A percentile compares a stretch with the other conserved stretches of the same genome.
phyloP scores from a whole-genome alignment of 2,329 filamentous ascomycete species.

The Colletotrichum tabaci region DNA sequence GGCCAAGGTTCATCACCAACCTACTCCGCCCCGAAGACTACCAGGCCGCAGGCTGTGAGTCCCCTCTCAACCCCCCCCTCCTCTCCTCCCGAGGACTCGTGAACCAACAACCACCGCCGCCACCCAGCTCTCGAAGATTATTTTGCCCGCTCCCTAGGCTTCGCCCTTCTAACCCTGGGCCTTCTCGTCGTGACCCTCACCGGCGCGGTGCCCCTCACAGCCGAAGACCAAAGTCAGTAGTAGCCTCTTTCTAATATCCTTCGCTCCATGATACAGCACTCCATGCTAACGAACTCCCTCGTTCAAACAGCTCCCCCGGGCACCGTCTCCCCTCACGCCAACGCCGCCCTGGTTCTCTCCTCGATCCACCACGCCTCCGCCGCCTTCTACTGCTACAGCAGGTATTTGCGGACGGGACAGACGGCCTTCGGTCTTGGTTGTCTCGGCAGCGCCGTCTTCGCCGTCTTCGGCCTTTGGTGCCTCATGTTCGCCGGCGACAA shows the following conservation, averaged over 20 bases:
- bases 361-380: conserved; percentile 74
- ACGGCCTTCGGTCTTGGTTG: conserved; percentile 74
- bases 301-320: conserved; percentile 44
- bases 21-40: conserved; percentile 55
- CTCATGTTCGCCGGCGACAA: conserved; percentile 57
- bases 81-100: background rate
- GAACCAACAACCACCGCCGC: conserved; percentile 15
- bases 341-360: conserved; percentile 77
- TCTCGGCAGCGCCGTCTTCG: conserved; percentile 69
- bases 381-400: conserved; percentile 78
- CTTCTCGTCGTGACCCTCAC: conserved; percentile 77
- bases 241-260: background rate
- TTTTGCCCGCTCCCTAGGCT: conserved; percentile 79
- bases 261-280: background rate
- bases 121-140: conserved; percentile 76
- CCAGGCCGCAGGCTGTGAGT: conserved; percentile 50
- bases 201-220: conserved; percentile 77
- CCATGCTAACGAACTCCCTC: conserved; percentile 13
- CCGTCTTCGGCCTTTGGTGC: conserved; percentile 64
- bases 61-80: background rate
- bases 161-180: conserved; percentile 76
- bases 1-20: conserved; percentile 63
- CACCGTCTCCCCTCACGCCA: conserved; percentile 73
- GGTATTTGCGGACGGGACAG: conserved; percentile 68
- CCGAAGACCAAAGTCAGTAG: conserved; percentile 54